Evolutionary conservation across 2,329 filamentous ascomycete species (phyloP).

Genomic region (Epichloe festucae): DNA sequence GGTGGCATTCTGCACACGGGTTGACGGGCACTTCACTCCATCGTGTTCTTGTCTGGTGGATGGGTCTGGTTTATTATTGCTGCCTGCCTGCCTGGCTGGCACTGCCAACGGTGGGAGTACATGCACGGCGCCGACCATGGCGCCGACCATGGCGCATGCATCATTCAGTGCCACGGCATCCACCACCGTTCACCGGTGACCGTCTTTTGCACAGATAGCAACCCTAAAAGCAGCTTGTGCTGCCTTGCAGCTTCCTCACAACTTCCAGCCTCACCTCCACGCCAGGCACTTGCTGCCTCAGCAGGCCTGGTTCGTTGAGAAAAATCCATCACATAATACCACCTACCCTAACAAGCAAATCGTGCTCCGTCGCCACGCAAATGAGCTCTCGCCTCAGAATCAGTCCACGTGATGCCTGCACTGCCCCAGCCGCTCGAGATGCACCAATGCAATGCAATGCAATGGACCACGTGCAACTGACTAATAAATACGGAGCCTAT

Average conservation of each 20-base stretch:
- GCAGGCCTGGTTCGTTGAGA: too few relatives aligned
- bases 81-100: background rate
- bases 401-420: slow-evolving; percentile 1
- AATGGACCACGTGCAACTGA: slow-evolving; percentile 2
- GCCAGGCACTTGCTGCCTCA: too few relatives aligned
- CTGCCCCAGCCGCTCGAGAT: background rate
- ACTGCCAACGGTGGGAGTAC: background rate
- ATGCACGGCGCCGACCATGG: background rate
- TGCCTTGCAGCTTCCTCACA: too few relatives aligned
- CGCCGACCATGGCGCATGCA: background rate
- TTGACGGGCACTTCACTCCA: too few relatives aligned
- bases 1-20: too few relatives aligned
- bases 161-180: background rate
- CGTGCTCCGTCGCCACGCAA: background rate
- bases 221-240: background rate
- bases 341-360: too few relatives aligned
- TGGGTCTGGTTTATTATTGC: too few relatives aligned
- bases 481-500: background rate
- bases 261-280: too few relatives aligned
- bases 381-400: background rate
- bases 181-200: background rate
- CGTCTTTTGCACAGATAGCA: background rate
- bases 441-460: background rate
- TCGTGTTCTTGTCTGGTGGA: too few relatives aligned
- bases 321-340: background rate